Conservation (phyloP, 1,284 basidiomycete genomes). For the Irpex lacteus region DNA sequence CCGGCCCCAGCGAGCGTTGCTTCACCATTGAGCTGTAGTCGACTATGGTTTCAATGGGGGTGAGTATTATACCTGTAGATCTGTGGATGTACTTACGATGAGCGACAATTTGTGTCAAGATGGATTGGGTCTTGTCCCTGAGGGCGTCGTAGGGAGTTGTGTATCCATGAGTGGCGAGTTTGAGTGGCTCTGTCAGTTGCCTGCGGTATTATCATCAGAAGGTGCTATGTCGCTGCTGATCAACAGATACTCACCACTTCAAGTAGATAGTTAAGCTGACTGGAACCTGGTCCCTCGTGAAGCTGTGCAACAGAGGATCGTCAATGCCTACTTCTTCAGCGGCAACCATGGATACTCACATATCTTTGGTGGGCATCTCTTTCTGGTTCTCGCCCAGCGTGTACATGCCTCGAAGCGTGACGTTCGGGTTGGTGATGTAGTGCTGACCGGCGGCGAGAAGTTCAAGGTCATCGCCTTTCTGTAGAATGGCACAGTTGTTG, state of each 20-base stretch:
- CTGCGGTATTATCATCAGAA: constrained; percentile 17
- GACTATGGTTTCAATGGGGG: constrained; percentile 24
- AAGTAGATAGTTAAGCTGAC: constrained; percentile 79
- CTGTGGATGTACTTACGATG: constrained; percentile 45
- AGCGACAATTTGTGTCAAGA: constrained; percentile 78
- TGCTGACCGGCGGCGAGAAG: constrained; percentile 76
- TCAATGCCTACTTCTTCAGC: neutral
- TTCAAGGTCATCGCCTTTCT: constrained; percentile 76
- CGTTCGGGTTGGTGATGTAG: constrained; percentile 76
- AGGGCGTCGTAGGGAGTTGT: constrained; percentile 79
- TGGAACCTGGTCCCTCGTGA: constrained; percentile 80
- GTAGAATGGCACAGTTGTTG: constrained; percentile 79
- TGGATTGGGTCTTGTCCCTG: constrained; percentile 78
- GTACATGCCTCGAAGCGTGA: constrained; percentile 73
- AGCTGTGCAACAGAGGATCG: constrained; percentile 38
- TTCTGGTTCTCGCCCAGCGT: constrained; percentile 79
- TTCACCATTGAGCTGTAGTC: constrained; percentile 70
- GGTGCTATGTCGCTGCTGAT: neutral
- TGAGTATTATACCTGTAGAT: constrained; percentile 28
- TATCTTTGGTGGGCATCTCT: constrained; percentile 83
- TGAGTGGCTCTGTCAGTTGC: constrained; percentile 74
- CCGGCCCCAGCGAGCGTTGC: constrained; percentile 72
- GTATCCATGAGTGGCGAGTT: constrained; percentile 77
- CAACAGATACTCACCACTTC: constrained; percentile 49
- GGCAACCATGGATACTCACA: constrained; percentile 41